Conservation (phyloP, 768 basidiomycete species). For the Asterophora parasitica region DNA sequence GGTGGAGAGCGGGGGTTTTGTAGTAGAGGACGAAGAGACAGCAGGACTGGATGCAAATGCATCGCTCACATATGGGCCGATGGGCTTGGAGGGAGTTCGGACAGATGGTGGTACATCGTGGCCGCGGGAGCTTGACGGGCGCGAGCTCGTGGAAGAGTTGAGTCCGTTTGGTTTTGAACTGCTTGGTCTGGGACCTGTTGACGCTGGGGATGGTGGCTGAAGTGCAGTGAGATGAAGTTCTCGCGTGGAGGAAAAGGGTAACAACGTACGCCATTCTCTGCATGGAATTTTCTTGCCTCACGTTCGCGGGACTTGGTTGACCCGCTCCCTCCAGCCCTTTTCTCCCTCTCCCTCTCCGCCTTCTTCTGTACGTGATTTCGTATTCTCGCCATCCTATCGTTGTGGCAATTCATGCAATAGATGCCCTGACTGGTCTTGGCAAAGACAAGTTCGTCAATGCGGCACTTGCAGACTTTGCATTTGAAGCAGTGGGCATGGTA, state of each 20-base stretch:
- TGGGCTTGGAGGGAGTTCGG: slow-evolving; percentile 26
- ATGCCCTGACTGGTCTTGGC: slow-evolving; percentile 98
- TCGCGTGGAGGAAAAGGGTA: slow-evolving; percentile 3
- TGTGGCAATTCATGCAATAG: slow-evolving; percentile 98
- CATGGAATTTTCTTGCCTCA: slow-evolving; percentile 32
- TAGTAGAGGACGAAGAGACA: slow-evolving; percentile 10
- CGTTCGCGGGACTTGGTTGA: slow-evolving; percentile 40
- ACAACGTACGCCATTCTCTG: slow-evolving; percentile 39
- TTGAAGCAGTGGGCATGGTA: slow-evolving; percentile 99
- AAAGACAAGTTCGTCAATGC: slow-evolving; percentile 97
- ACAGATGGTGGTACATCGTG: slow-evolving; percentile 6
- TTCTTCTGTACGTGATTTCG: slow-evolving; percentile 88
- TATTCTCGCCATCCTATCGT: slow-evolving; percentile 92
- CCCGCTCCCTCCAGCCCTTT: slow-evolving; percentile 34
- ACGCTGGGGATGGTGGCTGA: slow-evolving; percentile 8
- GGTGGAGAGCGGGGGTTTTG: slow-evolving; percentile 16
- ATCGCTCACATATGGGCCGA: slow-evolving; percentile 32
- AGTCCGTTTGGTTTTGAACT: neutral
- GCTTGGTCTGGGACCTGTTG: slow-evolving; percentile 1
- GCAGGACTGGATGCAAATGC: slow-evolving; percentile 28
- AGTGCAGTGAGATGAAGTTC: slow-evolving; percentile 8
- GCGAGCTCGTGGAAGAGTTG: slow-evolving; percentile 6
- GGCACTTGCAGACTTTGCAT: slow-evolving; percentile 89
- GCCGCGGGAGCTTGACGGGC: slow-evolving; percentile 20
- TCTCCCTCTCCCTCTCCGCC: slow-evolving; percentile 56